Percentiles rank a stretch among this genome's conserved stretches.
Evolutionary conservation across 345 rosid species (phyloP).

Genomic region (Dipteronia dyeriana): DNA sequence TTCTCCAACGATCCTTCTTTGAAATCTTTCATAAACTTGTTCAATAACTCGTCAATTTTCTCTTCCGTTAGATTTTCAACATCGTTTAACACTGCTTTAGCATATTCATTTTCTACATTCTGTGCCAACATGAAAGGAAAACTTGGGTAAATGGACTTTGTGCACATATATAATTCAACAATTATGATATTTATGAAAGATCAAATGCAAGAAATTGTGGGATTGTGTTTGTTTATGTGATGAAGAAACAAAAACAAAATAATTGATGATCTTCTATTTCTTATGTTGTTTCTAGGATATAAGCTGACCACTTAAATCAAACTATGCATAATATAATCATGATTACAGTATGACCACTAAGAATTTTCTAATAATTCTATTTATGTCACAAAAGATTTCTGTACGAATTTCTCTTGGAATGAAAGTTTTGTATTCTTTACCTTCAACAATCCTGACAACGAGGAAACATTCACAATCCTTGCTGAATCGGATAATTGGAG

Average conservation of each 20-base stretch:
- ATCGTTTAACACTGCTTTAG: background rate
- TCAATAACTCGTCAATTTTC: background rate
- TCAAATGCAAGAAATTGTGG: too few species aligned
- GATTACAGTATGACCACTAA: too few species aligned
- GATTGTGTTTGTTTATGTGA: too few species aligned
- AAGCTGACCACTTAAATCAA: too few species aligned
- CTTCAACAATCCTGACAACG: constrained; percentile 25
- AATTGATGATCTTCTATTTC: too few species aligned
- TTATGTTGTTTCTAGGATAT: too few species aligned
- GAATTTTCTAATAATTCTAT: too few species aligned
- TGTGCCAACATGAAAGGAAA: background rate
- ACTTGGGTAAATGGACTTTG: background rate
- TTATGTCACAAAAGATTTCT: too few species aligned
- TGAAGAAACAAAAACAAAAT: too few species aligned
- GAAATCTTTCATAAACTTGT: background rate
- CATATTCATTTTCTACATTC: background rate
- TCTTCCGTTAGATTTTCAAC: background rate
- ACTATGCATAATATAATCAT: too few species aligned
- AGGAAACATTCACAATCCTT: constrained; percentile 39
- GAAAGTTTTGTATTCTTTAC: constrained; percentile 12
- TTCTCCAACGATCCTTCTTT: background rate
- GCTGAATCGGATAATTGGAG: constrained; percentile 40
- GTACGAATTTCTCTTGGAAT: background rate
- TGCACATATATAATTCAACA: background rate
- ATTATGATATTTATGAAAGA: too few species aligned